Evolutionary conservation across 208 protist genomes (phyloP).

Genomic region (Vickermania spadyakhi): DNA sequence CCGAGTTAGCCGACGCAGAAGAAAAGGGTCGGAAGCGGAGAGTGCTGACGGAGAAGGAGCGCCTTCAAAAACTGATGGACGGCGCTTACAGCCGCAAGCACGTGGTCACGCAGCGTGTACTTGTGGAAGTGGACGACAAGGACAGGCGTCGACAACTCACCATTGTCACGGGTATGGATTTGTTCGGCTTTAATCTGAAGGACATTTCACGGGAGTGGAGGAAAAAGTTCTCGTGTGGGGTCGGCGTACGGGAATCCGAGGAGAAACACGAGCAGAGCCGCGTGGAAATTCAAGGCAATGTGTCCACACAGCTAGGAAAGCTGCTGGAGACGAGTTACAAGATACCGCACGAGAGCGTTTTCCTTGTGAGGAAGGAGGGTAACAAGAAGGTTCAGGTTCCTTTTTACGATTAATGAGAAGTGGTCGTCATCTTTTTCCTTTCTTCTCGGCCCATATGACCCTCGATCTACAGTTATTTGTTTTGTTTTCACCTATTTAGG

Average conservation of each 20-base stretch:
- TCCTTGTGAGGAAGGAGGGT: background rate
- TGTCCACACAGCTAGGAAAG: conserved; percentile 49
- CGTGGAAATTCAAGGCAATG: conserved; percentile 79
- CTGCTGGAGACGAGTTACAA: conserved; percentile 67
- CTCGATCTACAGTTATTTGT: too few relatives aligned
- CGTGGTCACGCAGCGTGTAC: conserved; percentile 43
- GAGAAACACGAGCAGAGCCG: conserved; percentile 55
- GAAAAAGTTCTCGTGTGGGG: conserved; percentile 81
- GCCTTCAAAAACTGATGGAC: conserved; percentile 63
- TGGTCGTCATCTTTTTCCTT: too few relatives aligned
- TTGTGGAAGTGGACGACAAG: conserved; percentile 56
- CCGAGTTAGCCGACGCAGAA: conserved; percentile 72
- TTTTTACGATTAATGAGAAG: too few relatives aligned
- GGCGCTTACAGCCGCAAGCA: conserved; percentile 67
- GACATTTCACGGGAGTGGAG: conserved; percentile 72
- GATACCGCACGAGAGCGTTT: conserved; percentile 66
- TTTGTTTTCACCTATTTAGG: too few relatives aligned
- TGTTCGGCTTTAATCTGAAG: conserved; percentile 83
- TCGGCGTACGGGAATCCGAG: conserved; percentile 49
- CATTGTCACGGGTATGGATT: conserved; percentile 70
- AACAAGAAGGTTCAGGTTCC: background rate
- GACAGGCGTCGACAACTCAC: conserved; percentile 59
- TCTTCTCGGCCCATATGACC: too few relatives aligned
- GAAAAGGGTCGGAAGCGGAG: conserved; percentile 71
- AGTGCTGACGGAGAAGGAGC: conserved; percentile 75